Percentiles rank a stretch among this genome's conserved stretches.
Evolutionary conservation across 805 yeast species (phyloP).

Genomic region (Suhomyces canberraensis): DNA sequence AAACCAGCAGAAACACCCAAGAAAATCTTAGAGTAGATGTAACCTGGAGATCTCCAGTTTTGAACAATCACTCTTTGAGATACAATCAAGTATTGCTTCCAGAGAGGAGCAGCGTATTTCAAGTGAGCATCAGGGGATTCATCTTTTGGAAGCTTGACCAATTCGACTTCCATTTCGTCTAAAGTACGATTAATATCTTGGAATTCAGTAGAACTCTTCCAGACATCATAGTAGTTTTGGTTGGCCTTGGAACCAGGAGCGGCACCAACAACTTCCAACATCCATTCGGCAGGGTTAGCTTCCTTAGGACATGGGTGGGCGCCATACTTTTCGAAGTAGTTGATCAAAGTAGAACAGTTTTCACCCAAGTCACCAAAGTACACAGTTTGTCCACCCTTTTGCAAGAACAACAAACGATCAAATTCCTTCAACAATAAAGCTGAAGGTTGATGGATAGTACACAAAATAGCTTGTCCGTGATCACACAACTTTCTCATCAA

Average conservation of each 20-base stretch:
- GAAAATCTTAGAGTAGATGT: constrained; percentile 55
- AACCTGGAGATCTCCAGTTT: constrained; percentile 30
- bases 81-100: constrained; percentile 23
- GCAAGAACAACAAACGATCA: constrained; percentile 61
- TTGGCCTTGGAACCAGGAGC: constrained; percentile 76
- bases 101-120: constrained; percentile 27
- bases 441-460: constrained; percentile 83
- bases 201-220: constrained; percentile 69
- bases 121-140: constrained; percentile 18
- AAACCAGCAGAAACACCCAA: constrained; percentile 53
- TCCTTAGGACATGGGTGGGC: constrained; percentile 37
- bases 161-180: constrained; percentile 60
- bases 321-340: constrained; percentile 37
- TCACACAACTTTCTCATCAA: constrained; percentile 40
- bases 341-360: constrained; percentile 23
- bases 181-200: constrained; percentile 57
- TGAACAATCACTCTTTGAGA: constrained; percentile 35
- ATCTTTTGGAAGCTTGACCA: constrained; percentile 25
- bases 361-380: constrained; percentile 39
- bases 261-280: constrained; percentile 82
- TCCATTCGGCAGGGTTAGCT: constrained; percentile 66
- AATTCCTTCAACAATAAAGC: constrained; percentile 75
- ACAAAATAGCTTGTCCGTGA: constrained; percentile 40
- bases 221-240: constrained; percentile 71
- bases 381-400: constrained; percentile 50